These are phyloP conservation scores for Calocybe gangraenosa DNA, from an alignment of 768 basidiomycete genomes.

Conservation along the genomic window DNA sequence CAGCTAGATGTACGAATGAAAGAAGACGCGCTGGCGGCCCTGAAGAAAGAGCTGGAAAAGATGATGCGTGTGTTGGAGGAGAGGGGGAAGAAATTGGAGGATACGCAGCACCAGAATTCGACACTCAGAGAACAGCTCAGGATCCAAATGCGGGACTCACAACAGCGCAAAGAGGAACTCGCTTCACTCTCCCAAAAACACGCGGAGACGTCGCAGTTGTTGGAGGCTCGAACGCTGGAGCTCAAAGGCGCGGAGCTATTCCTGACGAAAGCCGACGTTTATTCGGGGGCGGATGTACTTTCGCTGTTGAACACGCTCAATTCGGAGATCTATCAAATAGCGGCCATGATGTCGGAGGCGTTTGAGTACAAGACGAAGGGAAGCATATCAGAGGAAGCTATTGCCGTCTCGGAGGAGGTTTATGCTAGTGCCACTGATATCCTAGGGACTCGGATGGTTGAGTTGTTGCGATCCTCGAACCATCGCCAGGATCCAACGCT, in stretches of 20 bases:
- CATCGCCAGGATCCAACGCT: slow-evolving; percentile 37
- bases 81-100: slow-evolving; percentile 10
- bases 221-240: slow-evolving; percentile 25
- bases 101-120: slow-evolving; percentile 3
- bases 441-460: slow-evolving; percentile 31
- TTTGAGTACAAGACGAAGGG: slow-evolving; percentile 23
- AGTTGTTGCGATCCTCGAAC: slow-evolving; percentile 31
- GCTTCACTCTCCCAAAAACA: slow-evolving; percentile 8
- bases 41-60: slow-evolving; percentile 14
- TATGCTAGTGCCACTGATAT: slow-evolving; percentile 25
- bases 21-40: slow-evolving; percentile 15
- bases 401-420: slow-evolving; percentile 21
- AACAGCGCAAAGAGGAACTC: slow-evolving; percentile 5
- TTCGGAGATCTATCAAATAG: slow-evolving; percentile 42
- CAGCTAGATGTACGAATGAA: slow-evolving; percentile 11
- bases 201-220: slow-evolving; percentile 13
- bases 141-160: slow-evolving; percentile 7
- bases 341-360: slow-evolving; percentile 41
- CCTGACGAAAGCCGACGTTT: slow-evolving; percentile 36
- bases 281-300: slow-evolving; percentile 41
- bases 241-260: slow-evolving; percentile 41
- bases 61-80: slow-evolving; percentile 14
- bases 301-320: slow-evolving; percentile 41
- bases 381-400: slow-evolving; percentile 5
- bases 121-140: slow-evolving; percentile 9